A percentile compares a stretch with the other conserved stretches of the same genome.
Conservation (phyloP, 2,329 filamentous ascomycete genomes). For the Peltaster fructicola region DNA sequence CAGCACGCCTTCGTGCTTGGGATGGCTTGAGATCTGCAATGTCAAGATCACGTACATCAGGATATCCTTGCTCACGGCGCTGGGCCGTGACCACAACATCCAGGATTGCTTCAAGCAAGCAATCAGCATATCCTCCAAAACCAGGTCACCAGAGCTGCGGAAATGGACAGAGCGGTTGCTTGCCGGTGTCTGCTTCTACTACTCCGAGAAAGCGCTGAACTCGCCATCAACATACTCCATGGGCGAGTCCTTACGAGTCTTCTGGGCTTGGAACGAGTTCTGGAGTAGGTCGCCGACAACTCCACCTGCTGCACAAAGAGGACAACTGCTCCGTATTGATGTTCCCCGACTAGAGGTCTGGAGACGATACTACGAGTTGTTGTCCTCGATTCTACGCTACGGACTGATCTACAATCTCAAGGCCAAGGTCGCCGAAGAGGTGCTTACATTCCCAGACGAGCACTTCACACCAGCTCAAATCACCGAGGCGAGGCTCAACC, state of each 20-base stretch:
- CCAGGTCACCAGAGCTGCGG: slow-evolving; percentile 14
- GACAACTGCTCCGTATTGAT: too few relatives aligned
- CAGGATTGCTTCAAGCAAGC: slow-evolving; percentile 9
- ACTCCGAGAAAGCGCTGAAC: slow-evolving; percentile 10
- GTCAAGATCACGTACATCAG: slow-evolving; percentile 15
- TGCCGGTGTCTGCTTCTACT: slow-evolving; percentile 14
- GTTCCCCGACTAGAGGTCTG: slow-evolving; percentile 47
- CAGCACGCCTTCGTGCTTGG: slow-evolving; percentile 14
- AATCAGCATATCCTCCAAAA: slow-evolving; percentile 11
- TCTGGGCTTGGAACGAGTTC: slow-evolving; percentile 49
- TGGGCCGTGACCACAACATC: slow-evolving; percentile 9
- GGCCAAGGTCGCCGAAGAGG: slow-evolving; percentile 1
- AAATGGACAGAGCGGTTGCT: slow-evolving; percentile 18
- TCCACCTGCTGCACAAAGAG: slow-evolving; percentile 25
- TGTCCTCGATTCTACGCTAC: slow-evolving; percentile 58
- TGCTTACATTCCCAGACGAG: slow-evolving; percentile 8
- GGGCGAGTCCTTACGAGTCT: slow-evolving; percentile 19
- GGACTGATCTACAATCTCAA: slow-evolving; percentile 36
- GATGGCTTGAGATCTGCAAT: slow-evolving; percentile 66
- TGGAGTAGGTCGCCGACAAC: slow-evolving; percentile 30
- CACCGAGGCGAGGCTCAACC: slow-evolving; percentile 21
- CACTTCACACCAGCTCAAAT: slow-evolving; percentile 9
- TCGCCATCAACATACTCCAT: slow-evolving; percentile 9
- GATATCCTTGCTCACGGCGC: slow-evolving; percentile 13
- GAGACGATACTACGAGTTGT: slow-evolving; percentile 65